phyloP scores from a whole-genome alignment of 371 early-diverging fungal genomes.

The Zopfochytrium polystomum region DNA sequence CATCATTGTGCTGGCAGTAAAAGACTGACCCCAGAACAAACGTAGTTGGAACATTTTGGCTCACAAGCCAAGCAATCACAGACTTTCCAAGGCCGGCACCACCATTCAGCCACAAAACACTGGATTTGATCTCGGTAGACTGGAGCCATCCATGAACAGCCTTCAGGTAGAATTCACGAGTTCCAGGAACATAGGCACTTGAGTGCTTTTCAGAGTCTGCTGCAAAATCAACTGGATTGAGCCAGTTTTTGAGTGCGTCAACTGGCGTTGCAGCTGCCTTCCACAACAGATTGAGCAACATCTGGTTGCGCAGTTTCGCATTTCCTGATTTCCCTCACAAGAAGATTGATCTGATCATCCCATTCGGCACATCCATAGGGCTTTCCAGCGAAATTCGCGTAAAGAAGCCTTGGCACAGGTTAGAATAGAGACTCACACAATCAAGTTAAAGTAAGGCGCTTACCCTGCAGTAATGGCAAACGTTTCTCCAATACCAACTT shows the following conservation, averaged over 20 bases:
- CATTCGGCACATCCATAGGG: background rate
- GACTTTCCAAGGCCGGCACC: background rate
- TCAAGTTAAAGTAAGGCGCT: no score
- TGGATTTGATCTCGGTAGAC: no score
- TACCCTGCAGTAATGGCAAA: no score
- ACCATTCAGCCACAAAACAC: background rate
- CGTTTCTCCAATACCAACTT: no score
- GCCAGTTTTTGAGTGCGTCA: background rate
- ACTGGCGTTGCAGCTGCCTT: background rate
- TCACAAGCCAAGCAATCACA: no score
- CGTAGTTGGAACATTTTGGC: background rate
- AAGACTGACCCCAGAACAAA: conserved; percentile 2
- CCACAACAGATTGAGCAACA: no score
- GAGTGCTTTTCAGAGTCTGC: background rate
- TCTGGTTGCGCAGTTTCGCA: no score
- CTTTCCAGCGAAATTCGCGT: background rate
- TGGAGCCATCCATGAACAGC: background rate
- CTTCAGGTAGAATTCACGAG: background rate
- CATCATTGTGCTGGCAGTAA: conserved; percentile 10
- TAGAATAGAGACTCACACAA: background rate
- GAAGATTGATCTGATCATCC: no score
- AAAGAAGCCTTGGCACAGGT: background rate
- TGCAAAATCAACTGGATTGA: background rate
- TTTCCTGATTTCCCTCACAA: no score
- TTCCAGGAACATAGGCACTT: background rate